These are phyloP conservation scores for Platanthera zijinensis DNA, from an alignment of 106 monocot species.

Conservation along the genomic window DNA sequence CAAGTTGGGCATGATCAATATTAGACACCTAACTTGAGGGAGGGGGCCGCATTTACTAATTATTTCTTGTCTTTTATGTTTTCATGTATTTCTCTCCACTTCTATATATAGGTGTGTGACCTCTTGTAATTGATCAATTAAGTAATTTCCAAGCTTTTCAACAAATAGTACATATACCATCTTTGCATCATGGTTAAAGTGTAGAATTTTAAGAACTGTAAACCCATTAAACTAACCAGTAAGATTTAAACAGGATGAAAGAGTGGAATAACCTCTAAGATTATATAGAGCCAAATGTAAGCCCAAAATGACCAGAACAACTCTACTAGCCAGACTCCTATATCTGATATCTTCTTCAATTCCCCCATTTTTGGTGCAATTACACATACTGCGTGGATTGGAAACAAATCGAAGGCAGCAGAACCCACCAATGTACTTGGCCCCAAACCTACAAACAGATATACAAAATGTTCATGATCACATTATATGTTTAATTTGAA, in stretches of 20 bases:
- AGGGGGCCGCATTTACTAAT: too few relatives aligned
- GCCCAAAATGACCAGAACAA: conserved; percentile 96
- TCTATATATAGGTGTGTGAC: too few relatives aligned
- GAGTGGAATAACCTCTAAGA: conserved; percentile 51
- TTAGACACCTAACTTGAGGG: too few relatives aligned
- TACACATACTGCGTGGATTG: conserved; percentile 90
- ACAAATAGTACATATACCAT: too few relatives aligned
- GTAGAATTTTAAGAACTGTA: too few relatives aligned
- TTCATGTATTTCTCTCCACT: too few relatives aligned
- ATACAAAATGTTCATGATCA: neutral
- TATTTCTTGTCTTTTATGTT: too few relatives aligned
- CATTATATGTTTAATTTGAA: too few relatives aligned
- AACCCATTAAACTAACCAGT: neutral
- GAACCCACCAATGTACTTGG: conserved; percentile 91
- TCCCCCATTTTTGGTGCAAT: conserved; percentile 61
- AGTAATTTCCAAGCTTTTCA: too few relatives aligned
- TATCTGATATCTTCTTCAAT: conserved; percentile 77
- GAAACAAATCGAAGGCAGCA: conserved; percentile 85
- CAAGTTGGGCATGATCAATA: too few relatives aligned
- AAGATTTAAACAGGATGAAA: neutral
- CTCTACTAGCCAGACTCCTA: conserved; percentile 85
- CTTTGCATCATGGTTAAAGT: too few relatives aligned
- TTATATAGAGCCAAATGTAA: conserved; percentile 84
- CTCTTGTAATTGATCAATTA: too few relatives aligned
- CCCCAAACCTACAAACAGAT: conserved; percentile 43